Percentiles rank a stretch among this genome's conserved stretches.
Evolutionary conservation across 1,284 basidiomycete genomes (phyloP).

Genomic region (Lentinula novae-zelandiae): DNA sequence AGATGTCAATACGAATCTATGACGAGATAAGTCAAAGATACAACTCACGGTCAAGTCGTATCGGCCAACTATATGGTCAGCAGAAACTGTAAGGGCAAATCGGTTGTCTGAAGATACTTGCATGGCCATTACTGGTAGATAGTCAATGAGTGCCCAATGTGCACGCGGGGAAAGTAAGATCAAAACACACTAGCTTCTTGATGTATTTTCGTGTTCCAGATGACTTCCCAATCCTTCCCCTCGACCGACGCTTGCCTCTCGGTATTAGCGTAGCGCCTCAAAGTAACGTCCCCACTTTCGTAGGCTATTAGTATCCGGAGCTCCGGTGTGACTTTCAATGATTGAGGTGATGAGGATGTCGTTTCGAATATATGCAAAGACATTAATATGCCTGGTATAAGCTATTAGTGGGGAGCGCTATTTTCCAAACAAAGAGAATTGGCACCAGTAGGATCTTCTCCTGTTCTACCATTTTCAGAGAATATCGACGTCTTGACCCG

Average conservation of each 20-base stretch:
- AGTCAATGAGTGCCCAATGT: not conserved
- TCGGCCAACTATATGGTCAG: constrained; percentile 74
- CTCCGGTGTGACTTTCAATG: constrained; percentile 31
- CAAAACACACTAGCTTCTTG: constrained; percentile 67
- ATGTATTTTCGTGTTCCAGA: constrained; percentile 72
- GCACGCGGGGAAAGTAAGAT: not conserved
- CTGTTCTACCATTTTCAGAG: constrained; percentile 43
- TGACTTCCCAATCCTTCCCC: constrained; percentile 66
- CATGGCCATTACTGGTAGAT: constrained; percentile 84
- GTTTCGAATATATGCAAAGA: constrained; percentile 62
- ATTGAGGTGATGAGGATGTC: constrained; percentile 21
- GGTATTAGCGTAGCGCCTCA: constrained; percentile 48
- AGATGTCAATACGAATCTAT: not conserved
- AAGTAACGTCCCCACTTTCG: constrained; percentile 75
- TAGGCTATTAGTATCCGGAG: constrained; percentile 69
- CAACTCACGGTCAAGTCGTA: constrained; percentile 56
- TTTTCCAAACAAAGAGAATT: not conserved
- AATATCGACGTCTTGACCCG: constrained; percentile 29
- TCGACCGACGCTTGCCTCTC: constrained; percentile 54
- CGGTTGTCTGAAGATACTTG: constrained; percentile 54
- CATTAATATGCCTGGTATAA: constrained; percentile 79
- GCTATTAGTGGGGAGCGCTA: not conserved
- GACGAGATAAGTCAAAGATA: not conserved
- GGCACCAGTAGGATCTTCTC: constrained; percentile 37
- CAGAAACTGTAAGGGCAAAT: constrained; percentile 77